These are phyloP conservation scores for Dactylonectria estremocensis DNA, from an alignment of 2,329 filamentous ascomycete species.

Conservation along the genomic window DNA sequence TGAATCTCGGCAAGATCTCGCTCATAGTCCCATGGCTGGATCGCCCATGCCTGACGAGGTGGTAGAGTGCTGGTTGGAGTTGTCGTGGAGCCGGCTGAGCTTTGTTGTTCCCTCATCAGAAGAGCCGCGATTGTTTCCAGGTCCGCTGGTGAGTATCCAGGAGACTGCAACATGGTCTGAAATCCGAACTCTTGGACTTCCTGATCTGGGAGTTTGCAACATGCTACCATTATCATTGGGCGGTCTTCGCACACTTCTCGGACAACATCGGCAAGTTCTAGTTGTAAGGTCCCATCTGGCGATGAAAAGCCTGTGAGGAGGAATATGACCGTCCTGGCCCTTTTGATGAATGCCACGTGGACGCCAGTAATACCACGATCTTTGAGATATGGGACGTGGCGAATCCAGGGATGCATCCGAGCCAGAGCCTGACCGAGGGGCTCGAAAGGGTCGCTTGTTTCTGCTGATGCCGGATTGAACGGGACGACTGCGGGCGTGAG, in stretches of 20 bases:
- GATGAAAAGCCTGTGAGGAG: slow-evolving; percentile 68
- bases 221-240: slow-evolving; percentile 68
- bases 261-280: slow-evolving; percentile 64
- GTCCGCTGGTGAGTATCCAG: slow-evolving; percentile 63
- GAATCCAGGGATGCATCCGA: slow-evolving; percentile 71
- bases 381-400: slow-evolving; percentile 81
- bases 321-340: slow-evolving; percentile 73
- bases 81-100: slow-evolving; percentile 17
- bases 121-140: slow-evolving; percentile 67
- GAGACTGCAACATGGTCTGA: slow-evolving; percentile 66
- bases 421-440: slow-evolving; percentile 76
- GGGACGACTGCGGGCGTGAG: slow-evolving; percentile 71
- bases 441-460: slow-evolving; percentile 79
- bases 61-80: slow-evolving; percentile 33
- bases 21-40: slow-evolving; percentile 57
- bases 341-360: slow-evolving; percentile 74
- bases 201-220: slow-evolving; percentile 61
- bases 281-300: slow-evolving; percentile 66
- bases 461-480: slow-evolving; percentile 57
- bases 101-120: slow-evolving; percentile 62
- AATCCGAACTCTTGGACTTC: slow-evolving; percentile 60
- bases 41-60: slow-evolving; percentile 57
- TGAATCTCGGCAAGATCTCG: slow-evolving; percentile 59
- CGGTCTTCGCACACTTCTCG: slow-evolving; percentile 62
- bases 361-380: slow-evolving; percentile 74